Conservation (phyloP, 2,329 filamentous ascomycete species). For the Hypoxylon sp. region DNA sequence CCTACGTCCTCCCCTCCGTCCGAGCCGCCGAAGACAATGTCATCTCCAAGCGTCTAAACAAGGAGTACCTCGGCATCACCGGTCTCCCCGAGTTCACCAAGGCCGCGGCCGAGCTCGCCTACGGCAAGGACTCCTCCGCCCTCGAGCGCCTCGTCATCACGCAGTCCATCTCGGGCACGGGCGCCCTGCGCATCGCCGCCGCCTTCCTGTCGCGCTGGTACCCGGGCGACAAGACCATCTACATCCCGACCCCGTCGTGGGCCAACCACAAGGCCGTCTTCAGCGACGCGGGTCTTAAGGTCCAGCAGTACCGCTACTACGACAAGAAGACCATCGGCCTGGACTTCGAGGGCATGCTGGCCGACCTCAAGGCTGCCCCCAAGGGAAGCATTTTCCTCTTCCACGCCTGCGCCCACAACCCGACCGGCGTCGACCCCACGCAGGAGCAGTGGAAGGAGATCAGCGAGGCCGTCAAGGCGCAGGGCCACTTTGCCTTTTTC, state of each 20-base stretch:
- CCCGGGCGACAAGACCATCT: slow-evolving; percentile 92
- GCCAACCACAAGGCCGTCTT: slow-evolving; percentile 98
- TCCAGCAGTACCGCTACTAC: slow-evolving; percentile 98
- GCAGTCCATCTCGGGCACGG: slow-evolving; percentile 97
- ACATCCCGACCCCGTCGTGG: slow-evolving; percentile 96
- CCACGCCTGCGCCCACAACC: slow-evolving; percentile 98
- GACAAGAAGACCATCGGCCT: slow-evolving; percentile 98
- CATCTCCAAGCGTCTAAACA: slow-evolving; percentile 82
- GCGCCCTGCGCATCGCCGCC: slow-evolving; percentile 92
- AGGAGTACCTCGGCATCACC: slow-evolving; percentile 98
- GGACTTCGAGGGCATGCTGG: slow-evolving; percentile 93
- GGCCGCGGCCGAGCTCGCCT: slow-evolving; percentile 90
- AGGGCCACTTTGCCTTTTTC: slow-evolving; percentile 94
- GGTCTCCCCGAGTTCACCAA: slow-evolving; percentile 95
- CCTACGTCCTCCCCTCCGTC: slow-evolving; percentile 95
- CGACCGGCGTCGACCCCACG: slow-evolving; percentile 94
- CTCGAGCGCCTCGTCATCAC: slow-evolving; percentile 89
- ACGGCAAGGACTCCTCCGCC: slow-evolving; percentile 81
- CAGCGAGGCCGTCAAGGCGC: slow-evolving; percentile 84
- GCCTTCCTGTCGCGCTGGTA: slow-evolving; percentile 94
- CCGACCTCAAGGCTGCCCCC: slow-evolving; percentile 89
- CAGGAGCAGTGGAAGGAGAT: slow-evolving; percentile 93
- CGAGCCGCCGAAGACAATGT: slow-evolving; percentile 89
- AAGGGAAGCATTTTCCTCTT: slow-evolving; percentile 90
- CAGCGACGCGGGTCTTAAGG: slow-evolving; percentile 88